Evolutionary conservation across 176 grass and related monocot genomes (phyloP).

Genomic region (Themeda triandra): DNA sequence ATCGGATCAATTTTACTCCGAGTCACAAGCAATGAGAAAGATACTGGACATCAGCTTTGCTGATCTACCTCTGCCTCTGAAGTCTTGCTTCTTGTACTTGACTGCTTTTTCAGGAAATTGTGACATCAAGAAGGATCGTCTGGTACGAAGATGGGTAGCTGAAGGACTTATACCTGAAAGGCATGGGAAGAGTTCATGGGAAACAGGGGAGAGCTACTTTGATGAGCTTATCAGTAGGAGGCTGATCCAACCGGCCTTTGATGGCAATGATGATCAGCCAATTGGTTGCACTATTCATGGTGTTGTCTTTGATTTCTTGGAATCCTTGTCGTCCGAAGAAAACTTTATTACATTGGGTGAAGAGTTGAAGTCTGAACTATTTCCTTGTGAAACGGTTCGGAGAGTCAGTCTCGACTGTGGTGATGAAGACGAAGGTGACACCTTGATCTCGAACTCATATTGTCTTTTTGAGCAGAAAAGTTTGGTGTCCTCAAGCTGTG

Average conservation of each 20-base stretch:
- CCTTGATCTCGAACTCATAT: background rate
- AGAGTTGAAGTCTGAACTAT: background rate
- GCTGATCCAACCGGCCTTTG: background rate
- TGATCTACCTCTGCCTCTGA: conserved; percentile 2
- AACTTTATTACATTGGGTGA: background rate
- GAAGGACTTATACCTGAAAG: conserved; percentile 16
- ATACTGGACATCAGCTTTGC: conserved; percentile 10
- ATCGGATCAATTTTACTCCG: background rate
- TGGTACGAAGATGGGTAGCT: conserved; percentile 30
- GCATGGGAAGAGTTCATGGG: background rate
- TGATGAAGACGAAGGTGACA: background rate
- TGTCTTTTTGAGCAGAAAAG: background rate
- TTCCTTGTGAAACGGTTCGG: conserved; percentile 7
- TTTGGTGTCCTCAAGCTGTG: background rate
- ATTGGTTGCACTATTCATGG: conserved; percentile 13
- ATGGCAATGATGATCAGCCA: background rate
- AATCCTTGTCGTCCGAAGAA: background rate
- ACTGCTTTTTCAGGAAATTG: conserved; percentile 1
- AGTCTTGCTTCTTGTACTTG: conserved; percentile 25
- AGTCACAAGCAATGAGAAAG: background rate
- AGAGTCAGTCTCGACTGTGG: background rate
- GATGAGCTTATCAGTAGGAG: conserved; percentile 26
- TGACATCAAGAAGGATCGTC: conserved; percentile 16
- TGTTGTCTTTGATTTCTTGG: conserved; percentile 6
- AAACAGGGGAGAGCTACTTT: conserved; percentile 33